These are phyloP conservation scores for Colletotrichum liaoningense DNA, from an alignment of 2,329 filamentous ascomycete genomes.

Conservation along the genomic window DNA sequence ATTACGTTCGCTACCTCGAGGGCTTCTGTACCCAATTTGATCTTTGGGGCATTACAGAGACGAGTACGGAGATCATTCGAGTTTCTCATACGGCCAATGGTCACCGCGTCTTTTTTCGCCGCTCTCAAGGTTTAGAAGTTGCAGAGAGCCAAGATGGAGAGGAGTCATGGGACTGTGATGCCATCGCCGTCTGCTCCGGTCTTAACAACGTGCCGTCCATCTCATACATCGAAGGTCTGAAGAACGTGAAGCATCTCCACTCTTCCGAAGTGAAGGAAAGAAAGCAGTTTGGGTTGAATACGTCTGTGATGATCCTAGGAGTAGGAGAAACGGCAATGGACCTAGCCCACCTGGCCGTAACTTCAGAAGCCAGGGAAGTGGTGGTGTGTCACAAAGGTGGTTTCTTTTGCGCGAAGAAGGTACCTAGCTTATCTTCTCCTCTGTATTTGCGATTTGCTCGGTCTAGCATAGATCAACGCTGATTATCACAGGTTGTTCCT, in stretches of 20 bases:
- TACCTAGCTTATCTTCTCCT: conserved; percentile 21
- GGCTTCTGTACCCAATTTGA: conserved; percentile 52
- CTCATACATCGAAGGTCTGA: conserved; percentile 51
- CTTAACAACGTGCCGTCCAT: conserved; percentile 55
- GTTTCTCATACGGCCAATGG: conserved; percentile 38
- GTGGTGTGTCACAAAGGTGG: conserved; percentile 58
- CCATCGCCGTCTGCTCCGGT: conserved; percentile 58
- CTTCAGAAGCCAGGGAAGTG: conserved; percentile 53
- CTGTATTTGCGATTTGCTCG: not conserved
- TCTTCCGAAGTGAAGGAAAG: conserved; percentile 56
- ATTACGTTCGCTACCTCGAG: conserved; percentile 56
- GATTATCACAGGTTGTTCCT: conserved; percentile 2
- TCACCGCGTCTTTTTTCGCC: conserved; percentile 8
- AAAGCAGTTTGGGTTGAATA: conserved; percentile 52
- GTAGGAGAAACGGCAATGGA: conserved; percentile 60
- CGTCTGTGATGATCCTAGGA: conserved; percentile 55
- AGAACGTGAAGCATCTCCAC: conserved; percentile 50
- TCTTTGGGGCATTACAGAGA: conserved; percentile 51
- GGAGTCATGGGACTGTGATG: conserved; percentile 52
- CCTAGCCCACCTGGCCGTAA: conserved; percentile 56
- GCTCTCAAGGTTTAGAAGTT: conserved; percentile 6
- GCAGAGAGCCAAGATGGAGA: not conserved
- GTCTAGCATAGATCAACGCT: not conserved
- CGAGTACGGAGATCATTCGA: conserved; percentile 44
- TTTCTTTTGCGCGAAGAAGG: conserved; percentile 59